These are phyloP conservation scores for Metschnikowia dekortorum DNA, from an alignment of 805 yeast species.

Conservation along the genomic window DNA sequence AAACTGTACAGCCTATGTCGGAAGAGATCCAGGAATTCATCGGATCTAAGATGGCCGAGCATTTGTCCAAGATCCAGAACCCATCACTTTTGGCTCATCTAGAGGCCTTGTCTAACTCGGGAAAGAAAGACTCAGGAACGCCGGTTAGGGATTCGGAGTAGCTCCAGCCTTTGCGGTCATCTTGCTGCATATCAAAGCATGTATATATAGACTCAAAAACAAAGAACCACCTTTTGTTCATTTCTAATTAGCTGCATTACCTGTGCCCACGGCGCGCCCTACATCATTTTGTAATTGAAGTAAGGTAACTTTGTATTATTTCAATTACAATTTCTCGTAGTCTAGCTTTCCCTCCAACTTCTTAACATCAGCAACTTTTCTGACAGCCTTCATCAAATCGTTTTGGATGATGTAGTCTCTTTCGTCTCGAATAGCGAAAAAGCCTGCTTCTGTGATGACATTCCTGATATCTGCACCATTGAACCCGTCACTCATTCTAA, in stretches of 20 bases:
- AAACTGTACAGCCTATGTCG: constrained; percentile 35
- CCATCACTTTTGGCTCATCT: constrained; percentile 36
- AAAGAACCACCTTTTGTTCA: background rate
- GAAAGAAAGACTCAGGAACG: background rate
- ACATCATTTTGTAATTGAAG: background rate
- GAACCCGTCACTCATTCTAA: constrained; percentile 98
- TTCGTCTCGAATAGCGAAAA: constrained; percentile 96
- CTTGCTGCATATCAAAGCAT: constrained; percentile 7
- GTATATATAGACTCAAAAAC: constrained; percentile 11
- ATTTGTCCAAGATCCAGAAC: constrained; percentile 31
- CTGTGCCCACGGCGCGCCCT: background rate
- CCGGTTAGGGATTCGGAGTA: background rate
- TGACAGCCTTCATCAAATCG: constrained; percentile 95
- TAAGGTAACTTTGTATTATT: background rate
- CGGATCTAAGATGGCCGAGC: constrained; percentile 45
- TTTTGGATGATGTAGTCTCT: constrained; percentile 90
- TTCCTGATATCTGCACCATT: constrained; percentile 98
- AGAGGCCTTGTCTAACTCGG: constrained; percentile 29
- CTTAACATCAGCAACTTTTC: constrained; percentile 96
- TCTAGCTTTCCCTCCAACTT: constrained; percentile 94
- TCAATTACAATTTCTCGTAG: constrained; percentile 75
- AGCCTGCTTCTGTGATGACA: constrained; percentile 97
- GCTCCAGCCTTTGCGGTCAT: background rate
- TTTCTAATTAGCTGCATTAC: background rate
- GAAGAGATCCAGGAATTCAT: constrained; percentile 54